Base-by-base conservation (phyloP, 306 rosid species). In the Cyclanthera cordifolia region DNA sequence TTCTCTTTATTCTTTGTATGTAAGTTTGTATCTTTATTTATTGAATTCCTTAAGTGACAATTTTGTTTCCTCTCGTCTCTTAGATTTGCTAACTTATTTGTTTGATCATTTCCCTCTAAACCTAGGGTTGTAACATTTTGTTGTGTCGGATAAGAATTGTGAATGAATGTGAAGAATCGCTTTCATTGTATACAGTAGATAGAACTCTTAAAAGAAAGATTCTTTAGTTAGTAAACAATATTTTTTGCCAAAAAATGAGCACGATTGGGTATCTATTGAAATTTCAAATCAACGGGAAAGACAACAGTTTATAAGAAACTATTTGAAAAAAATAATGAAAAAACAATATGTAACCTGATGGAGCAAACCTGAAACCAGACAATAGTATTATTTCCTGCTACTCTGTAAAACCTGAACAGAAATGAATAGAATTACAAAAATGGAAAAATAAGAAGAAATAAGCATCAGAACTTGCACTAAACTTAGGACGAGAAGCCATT, bases 321-420 rank as follows among this genome's bases (percentile, higher is more conserved):
- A 71, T 51, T 72, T 43, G 48, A 66, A 20, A 21, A 3, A 11
- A 7, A 23, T 24, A 1, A 66, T 45, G 41, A 23, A 43, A 41
- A 75, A 82, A 83, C 73, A 69, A 80, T 77, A 83, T 71, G 95
- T 82, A 87, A 87, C 91, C 96, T 90, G 94, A 83, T 83, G 82
- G 79, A 83, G 95, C 99, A 81, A 90, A 93, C 99, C 99, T 93
- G 99, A 93, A 93, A 90, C 99, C 99, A 93, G 73, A 88, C 76
- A 66, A 87, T 76, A 24, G 91, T 85, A 77, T 77, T 85, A 61
- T 93, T 93, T 63, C 21, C 87, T 25, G 85, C 83, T 55, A 83
- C 95, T 81, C 82, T 87, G 85, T 93, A 93, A 83, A 86, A 88
- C 75, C 99, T 93, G 84, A 46, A 27, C 12, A 59, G 16, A 72